These are phyloP conservation scores for Coemansia umbellata DNA, from an alignment of 192 early-diverging fungal genomes.

Conservation along the genomic window DNA sequence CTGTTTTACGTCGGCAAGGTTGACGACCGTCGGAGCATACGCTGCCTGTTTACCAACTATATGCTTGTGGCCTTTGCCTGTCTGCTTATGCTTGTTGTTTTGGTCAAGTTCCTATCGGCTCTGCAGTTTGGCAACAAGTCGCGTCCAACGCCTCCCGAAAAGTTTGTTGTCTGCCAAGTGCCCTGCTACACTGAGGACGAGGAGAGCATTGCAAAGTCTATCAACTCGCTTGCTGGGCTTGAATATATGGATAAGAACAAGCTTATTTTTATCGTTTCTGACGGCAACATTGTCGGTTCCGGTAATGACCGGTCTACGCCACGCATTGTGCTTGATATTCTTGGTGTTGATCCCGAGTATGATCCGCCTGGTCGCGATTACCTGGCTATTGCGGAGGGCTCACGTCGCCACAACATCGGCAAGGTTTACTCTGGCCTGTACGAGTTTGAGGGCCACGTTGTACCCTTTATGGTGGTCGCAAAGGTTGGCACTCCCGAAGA, in stretches of 20 bases:
- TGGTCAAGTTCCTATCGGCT: slow-evolving; percentile 75
- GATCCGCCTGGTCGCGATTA: slow-evolving; percentile 77
- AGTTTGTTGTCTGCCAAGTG: slow-evolving; percentile 93
- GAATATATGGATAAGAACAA: slow-evolving; percentile 87
- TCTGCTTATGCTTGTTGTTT: slow-evolving; percentile 74
- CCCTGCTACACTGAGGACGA: slow-evolving; percentile 96
- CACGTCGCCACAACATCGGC: slow-evolving; percentile 89
- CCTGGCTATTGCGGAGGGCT: slow-evolving; percentile 86
- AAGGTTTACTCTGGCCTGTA: slow-evolving; percentile 97
- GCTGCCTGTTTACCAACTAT: slow-evolving; percentile 83
- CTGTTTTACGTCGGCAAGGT: slow-evolving; percentile 80
- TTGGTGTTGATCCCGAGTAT: slow-evolving; percentile 79
- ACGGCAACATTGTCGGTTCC: slow-evolving; percentile 91
- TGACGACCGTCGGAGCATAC: slow-evolving; percentile 69
- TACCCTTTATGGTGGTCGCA: slow-evolving; percentile 93
- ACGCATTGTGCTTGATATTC: slow-evolving; percentile 89
- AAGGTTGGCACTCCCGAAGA: slow-evolving; percentile 92
- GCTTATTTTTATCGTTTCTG: slow-evolving; percentile 82
- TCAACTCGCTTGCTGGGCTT: slow-evolving; percentile 73
- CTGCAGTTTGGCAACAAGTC: slow-evolving; percentile 67
- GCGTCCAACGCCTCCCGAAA: slow-evolving; percentile 81
- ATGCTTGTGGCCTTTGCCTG: slow-evolving; percentile 74
- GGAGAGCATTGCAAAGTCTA: slow-evolving; percentile 78
- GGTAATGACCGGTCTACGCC: slow-evolving; percentile 97
- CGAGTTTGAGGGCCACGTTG: slow-evolving; percentile 82